Evolutionary conservation across 1,284 basidiomycete species (phyloP).

Genomic region (Boletus semigastroideus): DNA sequence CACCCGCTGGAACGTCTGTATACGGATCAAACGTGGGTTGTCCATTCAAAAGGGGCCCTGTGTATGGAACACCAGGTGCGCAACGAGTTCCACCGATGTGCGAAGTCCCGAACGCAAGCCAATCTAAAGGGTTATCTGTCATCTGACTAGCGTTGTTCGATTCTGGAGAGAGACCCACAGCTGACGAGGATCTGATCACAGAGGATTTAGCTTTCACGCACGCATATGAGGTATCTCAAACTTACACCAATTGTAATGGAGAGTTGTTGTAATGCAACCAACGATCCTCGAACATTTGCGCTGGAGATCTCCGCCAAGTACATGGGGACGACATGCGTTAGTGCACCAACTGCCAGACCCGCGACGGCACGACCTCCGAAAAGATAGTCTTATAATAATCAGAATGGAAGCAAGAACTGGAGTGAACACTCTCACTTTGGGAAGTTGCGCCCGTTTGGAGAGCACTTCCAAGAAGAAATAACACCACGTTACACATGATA

Average conservation of each 20-base stretch:
- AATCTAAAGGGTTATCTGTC: slow-evolving; percentile 19
- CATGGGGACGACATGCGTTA: slow-evolving; percentile 38
- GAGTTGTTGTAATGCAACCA: slow-evolving; percentile 35
- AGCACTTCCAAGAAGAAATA: slow-evolving; percentile 34
- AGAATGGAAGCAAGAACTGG: background rate
- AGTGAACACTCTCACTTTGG: slow-evolving; percentile 9
- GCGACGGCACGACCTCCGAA: slow-evolving; percentile 35
- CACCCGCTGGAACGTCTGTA: slow-evolving; percentile 31
- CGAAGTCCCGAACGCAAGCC: slow-evolving; percentile 35
- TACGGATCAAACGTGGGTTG: slow-evolving; percentile 32
- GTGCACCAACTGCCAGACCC: slow-evolving; percentile 31
- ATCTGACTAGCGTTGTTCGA: background rate
- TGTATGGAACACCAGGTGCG: slow-evolving; percentile 31
- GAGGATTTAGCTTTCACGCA: background rate
- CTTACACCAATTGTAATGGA: slow-evolving; percentile 35
- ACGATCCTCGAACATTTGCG: slow-evolving; percentile 36
- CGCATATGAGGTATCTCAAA: background rate
- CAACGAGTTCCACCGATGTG: slow-evolving; percentile 36
- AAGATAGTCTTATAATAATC: slow-evolving; percentile 23
- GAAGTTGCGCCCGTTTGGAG: slow-evolving; percentile 36
- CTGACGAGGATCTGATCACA: slow-evolving; percentile 31
- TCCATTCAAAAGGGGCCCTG: slow-evolving; percentile 35
- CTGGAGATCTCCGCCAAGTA: slow-evolving; percentile 37
- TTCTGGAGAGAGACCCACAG: slow-evolving; percentile 20
- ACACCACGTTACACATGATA: slow-evolving; percentile 32